Evolutionary conservation across 768 basidiomycete genomes (phyloP), one percentile per base, ranked within the genome.

Genomic region (Dentipellis fragilis): DNA sequence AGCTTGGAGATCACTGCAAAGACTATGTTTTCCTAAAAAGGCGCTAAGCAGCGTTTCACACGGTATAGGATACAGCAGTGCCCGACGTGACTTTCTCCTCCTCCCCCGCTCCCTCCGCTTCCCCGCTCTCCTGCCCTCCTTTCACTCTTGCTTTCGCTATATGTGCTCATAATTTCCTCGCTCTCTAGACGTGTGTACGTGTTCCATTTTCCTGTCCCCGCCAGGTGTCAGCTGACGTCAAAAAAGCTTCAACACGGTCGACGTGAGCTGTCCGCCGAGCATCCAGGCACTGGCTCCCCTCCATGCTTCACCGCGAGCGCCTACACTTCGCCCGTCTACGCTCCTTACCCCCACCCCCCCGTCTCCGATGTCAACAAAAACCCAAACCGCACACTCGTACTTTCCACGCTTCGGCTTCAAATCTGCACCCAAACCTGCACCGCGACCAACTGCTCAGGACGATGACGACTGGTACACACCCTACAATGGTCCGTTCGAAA

Each of bases 381-480:
- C 59, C 34, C 56, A 69, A 56, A 21, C 63, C 29, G 59, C 61
- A 22, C 67, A 68, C 4, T 60, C 68, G 34, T 64, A 73, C 47
- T 63, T 78, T 11, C 68, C 76, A 36, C 65, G 75, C 21, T 72
- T 73, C 47, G 61, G 71, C 56, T 61, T 73, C 39, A 60, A 64
- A 19, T 51, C 64, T 37, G 58, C 63, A 23, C 37, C 37, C 5
- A 22, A 58, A n/a, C 55, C 54, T 53, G 64, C 64, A 56, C 47
- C 61, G 62, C 60, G 46, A 55, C 63, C 52, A 46, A 45, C 54
- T 23, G 61, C 62, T 56, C 62, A 59, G 45, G 55, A 55, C 7
- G 71, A 75, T 21, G 76, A 77, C 17, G 77, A 81, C 55, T 81
- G 80, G 78, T 83, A 82, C 67, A 80, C 80, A 49, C 81, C 83